These are phyloP conservation scores for Trichosporon sp. DNA, from an alignment of 1,284 basidiomycete species.

Conservation along the genomic window DNA sequence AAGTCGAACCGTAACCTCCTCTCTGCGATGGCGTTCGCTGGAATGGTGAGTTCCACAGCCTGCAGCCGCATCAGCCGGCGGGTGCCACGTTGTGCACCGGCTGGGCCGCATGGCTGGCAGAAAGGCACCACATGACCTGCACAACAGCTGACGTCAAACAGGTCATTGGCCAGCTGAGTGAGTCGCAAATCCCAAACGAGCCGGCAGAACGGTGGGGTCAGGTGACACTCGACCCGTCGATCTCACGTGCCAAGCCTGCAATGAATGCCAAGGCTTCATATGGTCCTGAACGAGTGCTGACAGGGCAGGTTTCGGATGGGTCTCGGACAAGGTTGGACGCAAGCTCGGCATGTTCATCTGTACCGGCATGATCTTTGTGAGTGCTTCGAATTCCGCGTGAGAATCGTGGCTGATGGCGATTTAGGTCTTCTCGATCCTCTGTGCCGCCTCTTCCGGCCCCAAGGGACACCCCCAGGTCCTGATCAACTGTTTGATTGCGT, in stretches of 20 bases:
- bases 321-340: slow-evolving; percentile 83
- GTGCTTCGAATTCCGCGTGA: background rate
- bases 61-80: too few species aligned
- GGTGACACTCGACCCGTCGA: background rate
- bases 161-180: slow-evolving; percentile 1
- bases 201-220: background rate
- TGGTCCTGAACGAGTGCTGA: background rate
- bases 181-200: background rate
- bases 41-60: slow-evolving; percentile 55
- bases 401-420: slow-evolving; percentile 1
- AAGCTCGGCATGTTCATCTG: slow-evolving; percentile 60
- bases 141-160: slow-evolving; percentile 1
- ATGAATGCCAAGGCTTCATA: background rate
- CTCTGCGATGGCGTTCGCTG: slow-evolving; percentile 72
- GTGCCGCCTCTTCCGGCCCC: slow-evolving; percentile 58
- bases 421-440: slow-evolving; percentile 57
- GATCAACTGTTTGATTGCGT: slow-evolving; percentile 77
- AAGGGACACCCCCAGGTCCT: slow-evolving; percentile 59
- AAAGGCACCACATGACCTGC: slow-evolving; percentile 4
- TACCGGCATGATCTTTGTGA: slow-evolving; percentile 22
- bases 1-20: slow-evolving; percentile 62
- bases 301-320: slow-evolving; percentile 59
- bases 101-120: background rate
- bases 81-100: background rate
- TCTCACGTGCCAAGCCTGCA: background rate